Evolutionary conservation across 1,284 basidiomycete genomes (phyloP), one percentile per base, ranked within the genome.

Genomic region (Austroboletus rostrupii): DNA sequence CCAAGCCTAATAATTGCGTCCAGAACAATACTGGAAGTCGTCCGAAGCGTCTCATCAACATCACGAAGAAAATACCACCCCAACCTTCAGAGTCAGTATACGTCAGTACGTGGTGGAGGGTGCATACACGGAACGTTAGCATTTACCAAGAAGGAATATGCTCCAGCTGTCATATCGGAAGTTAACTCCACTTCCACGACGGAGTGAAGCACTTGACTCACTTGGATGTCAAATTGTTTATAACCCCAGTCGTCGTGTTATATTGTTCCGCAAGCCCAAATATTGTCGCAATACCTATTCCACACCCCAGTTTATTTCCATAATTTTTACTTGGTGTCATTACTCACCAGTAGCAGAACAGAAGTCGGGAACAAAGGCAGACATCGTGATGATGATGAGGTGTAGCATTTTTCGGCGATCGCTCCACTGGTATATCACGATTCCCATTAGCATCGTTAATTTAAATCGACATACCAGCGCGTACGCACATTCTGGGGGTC

Each of bases 11-110:
- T 16, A 80, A 29, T 62, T 83, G 80, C 0, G 77, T 73, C 79
- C 80, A 81, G 64, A 81, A 81, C 10, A 83, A 64, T 11, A 83
- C 70, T 0, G 80, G 81, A 7, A 83, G 70, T 32, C 80, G 73
- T n/a, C 80, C 80, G 53, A 65, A 78, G 14, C 77, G 73, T 53
- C 78, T 69, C 68, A 78, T 74, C 43, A 82, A 58, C 64, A 82
- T 74, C 13, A 81, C 76, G 7, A 72, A 78, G 47, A 80, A 67
- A 21, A 82, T 53, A 21, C 79, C 73, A n/a, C 80, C 80, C 72
- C 73, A 78, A 51, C 79, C 78, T 77, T 43, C 40, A 21, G 1
- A 39, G 20, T 28, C n/a, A 28, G 23, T 20, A 13, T 19, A 9
- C 21, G 11, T 55, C 48, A 59, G 49, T 48, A 40, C 45, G 37